Evolutionary conservation across 305 asterid genomes (phyloP), one percentile per base, ranked within the genome.

Genomic region (Fraxinus floribunda): DNA sequence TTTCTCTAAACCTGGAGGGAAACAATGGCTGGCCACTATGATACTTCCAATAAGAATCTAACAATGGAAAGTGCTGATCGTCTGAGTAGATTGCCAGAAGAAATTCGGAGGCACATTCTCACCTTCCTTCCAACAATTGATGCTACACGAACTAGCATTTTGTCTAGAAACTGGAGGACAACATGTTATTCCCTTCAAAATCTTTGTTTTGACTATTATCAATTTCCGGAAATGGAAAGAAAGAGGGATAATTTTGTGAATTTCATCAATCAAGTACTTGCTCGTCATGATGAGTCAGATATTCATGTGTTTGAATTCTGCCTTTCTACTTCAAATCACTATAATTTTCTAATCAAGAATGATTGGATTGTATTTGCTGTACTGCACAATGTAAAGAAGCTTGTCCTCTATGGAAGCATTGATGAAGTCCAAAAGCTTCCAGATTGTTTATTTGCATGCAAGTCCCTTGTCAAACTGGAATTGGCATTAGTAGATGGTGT

Each of bases 391-490:
- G 83, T 80, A 1, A 2, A 76, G 16, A 79, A 64, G 29, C 84
- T 84, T 26, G 75, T 76, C 24, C 84, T 80, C 20, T 68, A 35
- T 5, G 84, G 86, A 16, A 57, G 18, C 9, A 68, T 64, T 7
- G 26, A 49, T 1, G 79, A 71, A 26, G 9, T 7, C 5, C 24
- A 35, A 29, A 29, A 3, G 24, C 80, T 66, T 46, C 75, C 78
- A 9, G 26, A 80, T 34, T 22, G 24, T 26, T 3, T 84, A n/a
- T 80, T 84, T 29, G 2, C 81, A 10, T 84, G 81, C 71, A 60
- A 55, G 29, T 44, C 79, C 29, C 83, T 84, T 9, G 81, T 80
- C 2, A 35, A 80, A 30, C 60, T 84, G 57, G 86, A 84, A 41
- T 22, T 76, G 84, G 78, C 84, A 11, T 15, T 84, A 13, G n/a